Conservation (phyloP, 768 basidiomycete genomes). For the Neoboletus subvelutipes region DNA sequence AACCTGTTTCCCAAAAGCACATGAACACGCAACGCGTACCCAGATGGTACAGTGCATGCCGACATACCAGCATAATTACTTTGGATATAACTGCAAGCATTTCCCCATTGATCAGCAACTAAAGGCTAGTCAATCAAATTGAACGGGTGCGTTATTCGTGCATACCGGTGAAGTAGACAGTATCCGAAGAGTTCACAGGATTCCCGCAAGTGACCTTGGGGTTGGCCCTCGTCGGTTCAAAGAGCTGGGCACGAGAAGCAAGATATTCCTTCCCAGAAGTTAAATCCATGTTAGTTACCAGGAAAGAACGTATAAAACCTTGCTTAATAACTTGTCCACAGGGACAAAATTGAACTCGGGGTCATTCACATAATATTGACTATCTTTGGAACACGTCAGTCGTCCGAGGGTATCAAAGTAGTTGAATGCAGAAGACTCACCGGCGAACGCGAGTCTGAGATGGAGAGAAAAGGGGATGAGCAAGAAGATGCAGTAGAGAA, state of each 20-base stretch:
- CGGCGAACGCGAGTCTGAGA: conserved; percentile 68
- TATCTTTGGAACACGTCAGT: conserved; percentile 47
- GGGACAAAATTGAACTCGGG: conserved; percentile 78
- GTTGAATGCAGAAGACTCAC: conserved; percentile 37
- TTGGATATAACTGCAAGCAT: conserved; percentile 87
- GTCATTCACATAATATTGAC: conserved; percentile 89
- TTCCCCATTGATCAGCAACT: conserved; percentile 87
- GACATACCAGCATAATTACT: conserved; percentile 78
- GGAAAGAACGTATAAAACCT: conserved; percentile 43
- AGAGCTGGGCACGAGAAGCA: conserved; percentile 71
- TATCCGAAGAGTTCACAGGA: conserved; percentile 85
- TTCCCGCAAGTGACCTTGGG: conserved; percentile 71
- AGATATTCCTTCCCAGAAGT: conserved; percentile 71
- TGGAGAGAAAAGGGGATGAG: conserved; percentile 1
- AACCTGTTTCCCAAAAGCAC: conserved; percentile 46
- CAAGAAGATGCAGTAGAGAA: not conserved
- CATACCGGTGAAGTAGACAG: conserved; percentile 88
- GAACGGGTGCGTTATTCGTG: not conserved
- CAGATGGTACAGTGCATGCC: not conserved
- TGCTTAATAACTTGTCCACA: conserved; percentile 79
- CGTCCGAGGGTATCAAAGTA: not conserved
- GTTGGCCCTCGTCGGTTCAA: conserved; percentile 67
- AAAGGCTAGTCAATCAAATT: conserved; percentile 1
- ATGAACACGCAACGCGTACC: not conserved
- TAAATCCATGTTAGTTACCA: not conserved